A percentile compares a stretch with the other conserved stretches of the same genome.
These are phyloP conservation scores for Linum usitatissimum DNA, from an alignment of 345 rosid genomes.

Conservation along the genomic window DNA sequence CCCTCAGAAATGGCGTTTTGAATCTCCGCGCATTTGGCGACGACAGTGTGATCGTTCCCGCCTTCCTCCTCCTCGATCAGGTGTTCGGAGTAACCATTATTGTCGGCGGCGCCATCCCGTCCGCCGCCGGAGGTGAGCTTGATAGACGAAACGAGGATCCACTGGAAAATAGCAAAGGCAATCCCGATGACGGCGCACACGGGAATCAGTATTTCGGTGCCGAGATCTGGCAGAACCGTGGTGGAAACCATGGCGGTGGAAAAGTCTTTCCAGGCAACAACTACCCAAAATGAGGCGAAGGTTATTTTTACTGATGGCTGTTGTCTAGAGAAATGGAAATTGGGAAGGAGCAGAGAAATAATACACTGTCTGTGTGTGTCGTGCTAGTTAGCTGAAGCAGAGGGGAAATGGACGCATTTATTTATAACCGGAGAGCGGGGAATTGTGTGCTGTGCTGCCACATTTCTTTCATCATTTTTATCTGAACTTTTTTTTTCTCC, in stretches of 20 bases:
- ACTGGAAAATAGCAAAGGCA: slow-evolving; percentile 57
- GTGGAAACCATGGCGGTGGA: slow-evolving; percentile 26
- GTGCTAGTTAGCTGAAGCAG: too few species aligned
- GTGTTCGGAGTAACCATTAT: slow-evolving; percentile 46
- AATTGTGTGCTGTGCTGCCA: too few species aligned
- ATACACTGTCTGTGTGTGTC: too few species aligned
- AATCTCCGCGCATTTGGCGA: slow-evolving; percentile 76
- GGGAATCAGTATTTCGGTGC: slow-evolving; percentile 70
- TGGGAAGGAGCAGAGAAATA: too few species aligned
- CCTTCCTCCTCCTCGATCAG: slow-evolving; percentile 95
- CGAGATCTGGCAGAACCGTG: slow-evolving; percentile 59
- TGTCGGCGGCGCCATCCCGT: slow-evolving; percentile 13
- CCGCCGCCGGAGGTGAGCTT: slow-evolving; percentile 37
- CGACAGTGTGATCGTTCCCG: slow-evolving; percentile 74
- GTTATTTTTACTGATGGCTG: too few species aligned
- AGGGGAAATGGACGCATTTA: too few species aligned
- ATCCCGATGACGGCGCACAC: slow-evolving; percentile 72
- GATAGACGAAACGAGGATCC: slow-evolving; percentile 63
- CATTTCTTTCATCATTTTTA: too few species aligned
- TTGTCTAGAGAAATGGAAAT: too few species aligned
- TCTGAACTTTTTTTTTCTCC: too few species aligned
- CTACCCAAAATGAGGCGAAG: not conserved
- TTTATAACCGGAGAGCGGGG: too few species aligned
- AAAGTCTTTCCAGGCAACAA: not conserved
- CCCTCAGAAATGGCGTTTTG: slow-evolving; percentile 85